Evolutionary conservation across 805 yeast species (phyloP), one percentile per base, ranked within the genome.

Genomic region (Candida vartiovaarae): DNA sequence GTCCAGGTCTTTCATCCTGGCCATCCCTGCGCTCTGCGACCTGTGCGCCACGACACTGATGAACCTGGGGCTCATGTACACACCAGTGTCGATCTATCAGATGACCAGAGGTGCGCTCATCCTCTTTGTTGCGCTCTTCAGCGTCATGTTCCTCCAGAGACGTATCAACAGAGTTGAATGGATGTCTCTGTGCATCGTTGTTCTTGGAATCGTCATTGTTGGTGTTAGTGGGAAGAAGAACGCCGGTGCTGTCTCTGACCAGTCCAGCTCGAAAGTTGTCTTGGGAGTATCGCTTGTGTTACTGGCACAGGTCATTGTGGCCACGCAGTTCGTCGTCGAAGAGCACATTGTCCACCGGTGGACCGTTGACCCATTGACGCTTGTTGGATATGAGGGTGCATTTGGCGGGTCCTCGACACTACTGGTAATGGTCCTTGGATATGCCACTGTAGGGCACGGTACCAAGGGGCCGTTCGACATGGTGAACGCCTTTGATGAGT

Each of bases 41-140:
- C 68, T 84, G 39, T 54, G 72, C 32, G 91, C 82, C 4, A 85
- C 95, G 1, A 84, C 93, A 0, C 62, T 85, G 50, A 72, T 84
- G 78, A 82, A 84, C 53, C 59, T 84, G n/a, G 93, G 93, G 0
- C 67, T 85, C 47, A 60, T 83, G 25, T 80, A 78, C 61, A 79
- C 81, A 1, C 91, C 93, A 0, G 93, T 84, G 7, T 82, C 89
- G 1, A 74, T 84, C 40, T 85, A 84, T 61, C 95, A 85, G 60
- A 85, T 85, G 95, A 80, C 84, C n/a, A 68, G 95, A 50, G 93
- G 95, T 3, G 76, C 88, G 0, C 65, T 84, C 35, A 85, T 85
- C 36, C 63, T 85, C 35, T 84, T 83, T 63, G 95, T 84, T 25
- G 95, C 90, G 1, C 61, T 79, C 11, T 71, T 84, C 55, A 79